Conservation (phyloP, 257 asterid species). For the Thymus mandschuricus region DNA sequence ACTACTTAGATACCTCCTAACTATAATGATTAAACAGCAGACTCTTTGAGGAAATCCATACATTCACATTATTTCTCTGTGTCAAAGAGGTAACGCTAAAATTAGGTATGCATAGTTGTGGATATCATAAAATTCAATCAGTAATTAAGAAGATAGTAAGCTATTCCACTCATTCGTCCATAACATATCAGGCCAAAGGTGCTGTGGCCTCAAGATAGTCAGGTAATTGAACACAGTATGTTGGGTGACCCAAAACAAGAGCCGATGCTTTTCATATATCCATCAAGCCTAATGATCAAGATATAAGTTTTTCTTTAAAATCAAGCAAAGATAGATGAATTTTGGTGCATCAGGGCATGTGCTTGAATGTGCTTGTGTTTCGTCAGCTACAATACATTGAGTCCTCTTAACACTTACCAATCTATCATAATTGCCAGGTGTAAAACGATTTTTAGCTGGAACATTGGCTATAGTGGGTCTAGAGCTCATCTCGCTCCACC, state of each 20-base stretch:
- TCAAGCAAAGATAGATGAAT: not conserved
- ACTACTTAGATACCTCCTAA: not conserved
- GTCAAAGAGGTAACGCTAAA: not conserved
- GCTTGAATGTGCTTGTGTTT: not conserved
- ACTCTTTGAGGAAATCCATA: not conserved
- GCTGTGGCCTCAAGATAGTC: not conserved
- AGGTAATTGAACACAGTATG: not conserved
- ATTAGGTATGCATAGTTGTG: too few relatives aligned
- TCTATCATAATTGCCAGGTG: slow-evolving; percentile 58
- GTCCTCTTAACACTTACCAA: slow-evolving; percentile 49
- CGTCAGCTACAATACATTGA: slow-evolving; percentile 14
- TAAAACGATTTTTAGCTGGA: slow-evolving; percentile 60
- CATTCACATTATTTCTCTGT: not conserved
- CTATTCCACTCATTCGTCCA: too few relatives aligned
- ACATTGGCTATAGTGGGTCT: slow-evolving; percentile 42
- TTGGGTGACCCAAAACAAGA: not conserved
- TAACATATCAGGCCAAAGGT: too few relatives aligned
- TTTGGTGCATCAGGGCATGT: not conserved
- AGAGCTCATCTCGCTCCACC: slow-evolving; percentile 76
- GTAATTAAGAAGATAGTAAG: too few relatives aligned
- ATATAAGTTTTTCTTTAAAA: not conserved
- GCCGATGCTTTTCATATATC: not conserved
- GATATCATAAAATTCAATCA: too few relatives aligned
- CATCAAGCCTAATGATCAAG: not conserved
- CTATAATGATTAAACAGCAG: too few relatives aligned